Conservation (phyloP, 2,329 filamentous ascomycete genomes). For the Ceratocystis diversiconidia region DNA sequence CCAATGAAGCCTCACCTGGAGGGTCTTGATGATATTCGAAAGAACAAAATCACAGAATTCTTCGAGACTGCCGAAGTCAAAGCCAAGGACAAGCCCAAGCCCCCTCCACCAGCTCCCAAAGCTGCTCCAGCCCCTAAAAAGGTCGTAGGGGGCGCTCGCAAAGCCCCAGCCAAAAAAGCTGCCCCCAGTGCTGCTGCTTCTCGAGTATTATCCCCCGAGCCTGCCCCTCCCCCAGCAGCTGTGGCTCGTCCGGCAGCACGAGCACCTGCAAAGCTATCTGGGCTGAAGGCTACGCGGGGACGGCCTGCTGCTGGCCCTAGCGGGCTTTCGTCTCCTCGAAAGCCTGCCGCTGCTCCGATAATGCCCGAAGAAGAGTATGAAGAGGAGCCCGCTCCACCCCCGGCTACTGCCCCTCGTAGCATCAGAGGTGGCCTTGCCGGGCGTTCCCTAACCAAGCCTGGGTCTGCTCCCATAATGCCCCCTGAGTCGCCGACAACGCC, state of each 20-base stretch:
- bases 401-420: conserved; percentile 49
- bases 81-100: conserved; percentile 61
- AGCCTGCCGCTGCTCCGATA: conserved; percentile 34
- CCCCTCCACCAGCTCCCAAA: conserved; percentile 45
- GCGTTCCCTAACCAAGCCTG: conserved; percentile 68
- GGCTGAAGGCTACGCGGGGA: conserved; percentile 47
- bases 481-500: conserved; percentile 38
- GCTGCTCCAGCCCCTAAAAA: conserved; percentile 37
- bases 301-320: conserved; percentile 39
- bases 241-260: conserved; percentile 42
- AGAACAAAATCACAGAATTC: conserved; percentile 90
- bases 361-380: conserved; percentile 44
- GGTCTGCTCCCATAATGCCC: conserved; percentile 35
- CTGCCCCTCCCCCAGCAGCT: conserved; percentile 30
- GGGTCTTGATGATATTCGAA: conserved; percentile 86
- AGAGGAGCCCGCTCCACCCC: conserved; percentile 36
- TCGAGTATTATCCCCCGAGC: conserved; percentile 19
- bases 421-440: conserved; percentile 68
- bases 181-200: conserved; percentile 26
- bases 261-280: conserved; percentile 38
- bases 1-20: conserved; percentile 89
- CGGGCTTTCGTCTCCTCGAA: conserved; percentile 38
- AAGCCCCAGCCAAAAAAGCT: conserved; percentile 33
- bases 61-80: conserved; percentile 47
- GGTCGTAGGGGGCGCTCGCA: conserved; percentile 30